Conservation (phyloP, 2,329 filamentous ascomycete species). For the Alternaria gansuensis region DNA sequence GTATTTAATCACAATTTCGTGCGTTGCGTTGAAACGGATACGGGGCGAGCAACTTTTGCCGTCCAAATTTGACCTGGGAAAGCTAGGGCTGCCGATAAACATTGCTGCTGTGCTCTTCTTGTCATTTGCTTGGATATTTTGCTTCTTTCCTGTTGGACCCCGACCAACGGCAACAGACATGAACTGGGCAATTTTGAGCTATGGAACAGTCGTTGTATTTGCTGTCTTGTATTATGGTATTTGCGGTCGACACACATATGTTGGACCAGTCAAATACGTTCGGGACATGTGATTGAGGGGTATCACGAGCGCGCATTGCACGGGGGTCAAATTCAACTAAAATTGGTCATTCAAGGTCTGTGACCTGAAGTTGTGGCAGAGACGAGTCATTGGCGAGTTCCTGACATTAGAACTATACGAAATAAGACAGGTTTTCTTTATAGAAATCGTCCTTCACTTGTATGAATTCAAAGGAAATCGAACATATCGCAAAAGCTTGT, state of each 20-base stretch:
- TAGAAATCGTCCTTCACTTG: too few relatives aligned
- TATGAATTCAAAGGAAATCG: too few relatives aligned
- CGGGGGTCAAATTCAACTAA: too few relatives aligned
- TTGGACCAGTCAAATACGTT: conserved; percentile 34
- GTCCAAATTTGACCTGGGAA: conserved; percentile 59
- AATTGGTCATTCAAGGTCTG: too few relatives aligned
- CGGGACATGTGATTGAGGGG: conserved; percentile 14
- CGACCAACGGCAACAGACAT: conserved; percentile 57
- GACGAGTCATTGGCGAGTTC: too few relatives aligned
- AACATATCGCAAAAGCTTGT: too few relatives aligned
- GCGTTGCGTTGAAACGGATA: conserved; percentile 56
- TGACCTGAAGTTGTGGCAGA: too few relatives aligned
- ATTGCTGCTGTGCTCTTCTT: conserved; percentile 53
- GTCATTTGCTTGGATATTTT: conserved; percentile 54
- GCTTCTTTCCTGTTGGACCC: conserved; percentile 53
- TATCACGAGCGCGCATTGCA: background rate
- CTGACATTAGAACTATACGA: too few relatives aligned
- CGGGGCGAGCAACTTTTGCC: conserved; percentile 55
- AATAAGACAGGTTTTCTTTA: too few relatives aligned
- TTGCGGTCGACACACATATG: conserved; percentile 53
- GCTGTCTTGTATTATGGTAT: conserved; percentile 55
- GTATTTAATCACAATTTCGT: conserved; percentile 56
- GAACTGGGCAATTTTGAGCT: conserved; percentile 59
- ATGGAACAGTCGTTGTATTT: conserved; percentile 53
- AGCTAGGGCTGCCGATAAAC: conserved; percentile 55